Conservation (phyloP, 2,329 filamentous ascomycete genomes). For the Pseudopithomyces maydicus region DNA sequence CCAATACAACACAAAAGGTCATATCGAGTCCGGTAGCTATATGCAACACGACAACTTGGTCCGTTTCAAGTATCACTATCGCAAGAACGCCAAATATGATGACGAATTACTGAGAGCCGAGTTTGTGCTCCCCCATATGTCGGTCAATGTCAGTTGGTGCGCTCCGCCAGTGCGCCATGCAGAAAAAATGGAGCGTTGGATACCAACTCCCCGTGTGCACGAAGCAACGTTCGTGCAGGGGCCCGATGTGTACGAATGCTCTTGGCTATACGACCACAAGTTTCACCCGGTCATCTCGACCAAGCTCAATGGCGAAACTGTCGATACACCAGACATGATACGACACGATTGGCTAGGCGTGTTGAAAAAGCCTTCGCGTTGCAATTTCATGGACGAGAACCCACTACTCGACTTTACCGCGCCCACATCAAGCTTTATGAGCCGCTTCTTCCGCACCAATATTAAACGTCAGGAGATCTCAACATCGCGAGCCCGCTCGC, state of each 20-base stretch:
- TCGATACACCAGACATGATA: conserved; percentile 62
- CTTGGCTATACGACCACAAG: conserved; percentile 49
- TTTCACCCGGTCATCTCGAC: conserved; percentile 47
- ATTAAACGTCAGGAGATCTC: conserved; percentile 46
- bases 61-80: conserved; percentile 61
- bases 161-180: conserved; percentile 56
- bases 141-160: conserved; percentile 60
- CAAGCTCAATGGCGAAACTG: conserved; percentile 54
- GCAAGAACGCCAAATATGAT: conserved; percentile 58
- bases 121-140: conserved; percentile 59
- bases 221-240: conserved; percentile 61
- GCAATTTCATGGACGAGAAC: conserved; percentile 54
- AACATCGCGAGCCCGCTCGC: conserved; percentile 44
- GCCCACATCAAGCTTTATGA: conserved; percentile 37
- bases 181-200: conserved; percentile 60
- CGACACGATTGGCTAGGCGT: conserved; percentile 51
- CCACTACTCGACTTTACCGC: conserved; percentile 56
- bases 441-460: conserved; percentile 44
- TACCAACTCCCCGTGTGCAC: conserved; percentile 60
- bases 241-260: conserved; percentile 58
- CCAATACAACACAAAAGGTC: conserved; percentile 59
- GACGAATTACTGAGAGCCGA: conserved; percentile 63
- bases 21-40: conserved; percentile 59
- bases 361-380: conserved; percentile 45
- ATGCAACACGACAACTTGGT: conserved; percentile 58